Conservation (phyloP, 306 rosid genomes). For the Cucurbita argyrosperma region DNA sequence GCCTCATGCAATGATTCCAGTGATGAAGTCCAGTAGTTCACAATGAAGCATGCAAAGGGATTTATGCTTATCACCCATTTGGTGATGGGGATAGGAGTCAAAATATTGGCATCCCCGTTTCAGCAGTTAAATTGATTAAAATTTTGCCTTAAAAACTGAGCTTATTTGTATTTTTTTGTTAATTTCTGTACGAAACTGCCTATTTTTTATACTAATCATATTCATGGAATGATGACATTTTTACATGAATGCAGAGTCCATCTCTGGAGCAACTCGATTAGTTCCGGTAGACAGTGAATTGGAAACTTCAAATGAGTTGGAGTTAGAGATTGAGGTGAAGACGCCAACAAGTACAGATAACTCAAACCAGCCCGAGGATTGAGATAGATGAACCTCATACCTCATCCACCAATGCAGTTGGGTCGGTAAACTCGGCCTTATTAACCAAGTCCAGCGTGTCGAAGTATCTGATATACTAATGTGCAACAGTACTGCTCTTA, state of each 20-base stretch:
- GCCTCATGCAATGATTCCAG: not conserved
- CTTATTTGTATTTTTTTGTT: not conserved
- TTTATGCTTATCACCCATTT: not conserved
- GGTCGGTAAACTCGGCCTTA: not conserved
- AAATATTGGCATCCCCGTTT: not conserved
- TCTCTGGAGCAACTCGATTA: not conserved
- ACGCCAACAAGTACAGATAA: slow-evolving; percentile 20
- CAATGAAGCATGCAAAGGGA: not conserved
- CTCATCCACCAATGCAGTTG: not conserved
- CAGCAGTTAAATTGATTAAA: not conserved
- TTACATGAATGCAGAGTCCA: slow-evolving; percentile 8
- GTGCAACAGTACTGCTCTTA: not conserved
- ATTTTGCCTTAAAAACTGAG: not conserved
- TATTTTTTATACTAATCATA: not conserved
- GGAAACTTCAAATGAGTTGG: slow-evolving; percentile 24
- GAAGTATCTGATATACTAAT: not conserved
- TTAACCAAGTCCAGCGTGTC: not conserved
- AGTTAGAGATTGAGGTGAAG: slow-evolving; percentile 35
- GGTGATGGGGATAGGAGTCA: not conserved
- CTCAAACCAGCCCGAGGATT: slow-evolving; percentile 28
- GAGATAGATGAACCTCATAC: slow-evolving; percentile 30
- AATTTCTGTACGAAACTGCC: not conserved
- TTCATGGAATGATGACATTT: not conserved
- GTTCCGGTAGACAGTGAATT: slow-evolving; percentile 18
- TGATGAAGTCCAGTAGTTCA: not conserved